Evolutionary conservation across 2,329 filamentous ascomycete species (phyloP).

Genomic region (Pseudogymnoascus sp.): DNA sequence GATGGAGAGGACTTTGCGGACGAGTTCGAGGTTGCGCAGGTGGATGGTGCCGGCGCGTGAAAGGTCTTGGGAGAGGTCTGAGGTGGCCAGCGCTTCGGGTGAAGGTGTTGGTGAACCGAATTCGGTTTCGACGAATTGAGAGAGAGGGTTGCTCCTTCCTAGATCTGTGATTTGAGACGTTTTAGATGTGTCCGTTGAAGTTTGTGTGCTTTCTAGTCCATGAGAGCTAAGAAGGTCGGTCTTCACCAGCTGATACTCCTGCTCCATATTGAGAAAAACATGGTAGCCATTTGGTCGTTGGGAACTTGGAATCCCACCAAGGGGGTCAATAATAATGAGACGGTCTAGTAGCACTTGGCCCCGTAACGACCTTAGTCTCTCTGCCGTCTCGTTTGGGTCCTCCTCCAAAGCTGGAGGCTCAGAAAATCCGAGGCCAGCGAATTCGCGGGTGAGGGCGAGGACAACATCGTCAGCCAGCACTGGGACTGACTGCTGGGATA

Average conservation of each 20-base stretch:
- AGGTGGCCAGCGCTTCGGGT: background rate
- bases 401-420: slow-evolving; percentile 30
- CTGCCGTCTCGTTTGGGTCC: slow-evolving; percentile 33
- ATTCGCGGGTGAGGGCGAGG: slow-evolving; percentile 67
- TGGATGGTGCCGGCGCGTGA: slow-evolving; percentile 37
- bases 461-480: slow-evolving; percentile 58
- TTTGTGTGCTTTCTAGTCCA: slow-evolving; percentile 29
- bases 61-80: slow-evolving; percentile 13
- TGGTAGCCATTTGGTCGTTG: slow-evolving; percentile 56
- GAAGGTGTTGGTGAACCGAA: background rate
- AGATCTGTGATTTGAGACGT: background rate
- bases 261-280: slow-evolving; percentile 87
- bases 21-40: slow-evolving; percentile 65
- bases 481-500: slow-evolving; percentile 39
- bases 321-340: slow-evolving; percentile 78
- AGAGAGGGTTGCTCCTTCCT: background rate
- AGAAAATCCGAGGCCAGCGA: slow-evolving; percentile 56
- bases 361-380: slow-evolving; percentile 34
- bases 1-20: slow-evolving; percentile 62
- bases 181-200: slow-evolving; percentile 12
- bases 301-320: slow-evolving; percentile 73
- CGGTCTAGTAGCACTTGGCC: slow-evolving; percentile 65
- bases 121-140: slow-evolving; percentile 11
- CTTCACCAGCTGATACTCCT: slow-evolving; percentile 69
- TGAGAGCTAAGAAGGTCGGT: slow-evolving; percentile 43